Conservation (phyloP, 2,329 filamentous ascomycete species). For the Atkinsonella texensis region DNA sequence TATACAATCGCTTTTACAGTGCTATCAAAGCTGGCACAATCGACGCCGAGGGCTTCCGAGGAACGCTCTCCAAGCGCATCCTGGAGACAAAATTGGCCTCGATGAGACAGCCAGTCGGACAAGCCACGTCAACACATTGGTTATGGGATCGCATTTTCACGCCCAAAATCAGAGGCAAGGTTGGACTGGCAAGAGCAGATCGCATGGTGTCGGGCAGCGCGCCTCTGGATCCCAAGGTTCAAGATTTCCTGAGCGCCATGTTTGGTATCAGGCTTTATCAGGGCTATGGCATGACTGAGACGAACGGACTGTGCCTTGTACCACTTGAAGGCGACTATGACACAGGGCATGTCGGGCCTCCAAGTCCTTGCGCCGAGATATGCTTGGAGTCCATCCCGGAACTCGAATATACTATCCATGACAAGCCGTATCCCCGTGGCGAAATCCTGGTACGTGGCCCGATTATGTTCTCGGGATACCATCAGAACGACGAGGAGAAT, state of each 20-base stretch:
- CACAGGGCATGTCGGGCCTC: conserved; percentile 69
- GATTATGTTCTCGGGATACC: conserved; percentile 77
- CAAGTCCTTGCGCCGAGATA: conserved; percentile 55
- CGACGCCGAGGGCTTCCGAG: conserved; percentile 67
- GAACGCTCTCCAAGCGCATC: conserved; percentile 66
- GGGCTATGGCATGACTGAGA: conserved; percentile 90
- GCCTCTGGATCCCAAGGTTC: conserved; percentile 76
- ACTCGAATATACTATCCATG: conserved; percentile 79
- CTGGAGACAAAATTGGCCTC: conserved; percentile 69
- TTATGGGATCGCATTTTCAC: conserved; percentile 83
- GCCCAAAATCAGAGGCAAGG: conserved; percentile 66
- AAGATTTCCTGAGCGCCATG: conserved; percentile 75
- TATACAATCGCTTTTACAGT: conserved; percentile 81
- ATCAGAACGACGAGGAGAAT: conserved; percentile 81
- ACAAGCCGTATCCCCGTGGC: conserved; percentile 81
- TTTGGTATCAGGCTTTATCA: conserved; percentile 70
- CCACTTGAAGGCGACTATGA: conserved; percentile 62
- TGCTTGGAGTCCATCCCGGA: conserved; percentile 82
- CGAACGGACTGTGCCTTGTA: conserved; percentile 63
- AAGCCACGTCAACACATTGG: conserved; percentile 64
- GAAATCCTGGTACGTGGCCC: conserved; percentile 77
- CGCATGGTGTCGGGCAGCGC: conserved; percentile 80
- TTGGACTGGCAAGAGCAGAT: conserved; percentile 63
- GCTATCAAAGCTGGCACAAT: conserved; percentile 71
- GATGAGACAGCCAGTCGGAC: conserved; percentile 56